A percentile compares a stretch with the other conserved stretches of the same genome.
These are phyloP conservation scores for Byssoonygena ceratinophila DNA, from an alignment of 2,329 filamentous ascomycete genomes.

Conservation along the genomic window DNA sequence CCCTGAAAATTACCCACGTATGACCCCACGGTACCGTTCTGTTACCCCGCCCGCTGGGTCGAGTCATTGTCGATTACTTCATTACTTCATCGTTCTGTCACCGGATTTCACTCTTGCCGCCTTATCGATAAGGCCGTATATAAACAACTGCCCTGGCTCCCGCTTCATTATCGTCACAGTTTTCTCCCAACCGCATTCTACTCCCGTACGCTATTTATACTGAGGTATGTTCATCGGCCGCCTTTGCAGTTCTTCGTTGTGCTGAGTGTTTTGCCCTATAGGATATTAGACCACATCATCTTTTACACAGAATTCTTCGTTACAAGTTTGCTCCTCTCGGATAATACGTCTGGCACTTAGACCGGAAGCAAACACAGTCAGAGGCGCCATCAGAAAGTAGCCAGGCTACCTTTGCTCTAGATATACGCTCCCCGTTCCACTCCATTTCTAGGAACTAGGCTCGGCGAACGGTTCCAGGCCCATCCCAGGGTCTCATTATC, in stretches of 20 bases:
- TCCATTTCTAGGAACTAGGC: background rate
- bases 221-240: constrained; percentile 1
- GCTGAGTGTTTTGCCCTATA: constrained; percentile 8
- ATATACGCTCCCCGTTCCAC: background rate
- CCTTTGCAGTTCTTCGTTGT: background rate
- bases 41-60: background rate
- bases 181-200: background rate
- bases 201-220: background rate
- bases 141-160: background rate
- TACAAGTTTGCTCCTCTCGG: constrained; percentile 8
- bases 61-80: background rate
- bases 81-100: constrained; percentile 4
- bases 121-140: background rate
- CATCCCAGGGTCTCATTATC: background rate
- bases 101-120: background rate
- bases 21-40: background rate
- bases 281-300: background rate
- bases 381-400: background rate
- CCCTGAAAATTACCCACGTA: constrained; percentile 1
- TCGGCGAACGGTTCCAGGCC: background rate
- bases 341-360: constrained; percentile 1
- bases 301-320: constrained; percentile 5
- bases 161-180: background rate
- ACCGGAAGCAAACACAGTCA: background rate
- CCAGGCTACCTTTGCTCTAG: background rate